phyloP scores from a whole-genome alignment of 129 eudicot species.

The Pseudognaphalium luteoalbum region DNA sequence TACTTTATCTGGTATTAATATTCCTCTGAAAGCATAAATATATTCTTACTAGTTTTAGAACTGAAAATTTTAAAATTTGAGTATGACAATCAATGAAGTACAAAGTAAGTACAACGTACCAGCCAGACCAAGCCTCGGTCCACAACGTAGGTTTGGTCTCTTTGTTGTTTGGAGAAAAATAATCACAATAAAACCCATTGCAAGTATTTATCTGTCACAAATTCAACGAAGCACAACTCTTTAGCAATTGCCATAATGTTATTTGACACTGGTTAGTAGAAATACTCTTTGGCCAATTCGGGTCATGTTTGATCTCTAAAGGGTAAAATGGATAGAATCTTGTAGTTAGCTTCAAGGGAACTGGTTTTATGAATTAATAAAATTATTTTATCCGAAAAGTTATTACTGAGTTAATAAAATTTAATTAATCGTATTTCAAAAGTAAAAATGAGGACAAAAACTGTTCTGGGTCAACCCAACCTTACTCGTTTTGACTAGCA shows the following conservation, averaged over 20 bases:
- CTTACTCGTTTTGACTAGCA: background rate
- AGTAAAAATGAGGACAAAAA: background rate
- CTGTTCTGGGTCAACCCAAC: background rate
- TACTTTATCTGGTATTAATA: background rate
- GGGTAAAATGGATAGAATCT: background rate
- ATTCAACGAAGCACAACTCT: slow-evolving; percentile 12
- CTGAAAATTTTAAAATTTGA: background rate
- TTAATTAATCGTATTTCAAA: no score
- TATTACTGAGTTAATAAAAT: no score
- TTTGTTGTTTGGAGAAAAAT: slow-evolving; percentile 77
- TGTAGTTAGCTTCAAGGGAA: background rate
- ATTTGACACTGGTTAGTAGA: background rate
- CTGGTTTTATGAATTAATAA: no score
- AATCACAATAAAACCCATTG: slow-evolving; percentile 98
- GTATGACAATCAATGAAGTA: background rate
- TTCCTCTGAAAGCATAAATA: background rate
- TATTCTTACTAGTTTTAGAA: background rate
- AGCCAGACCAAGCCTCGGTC: slow-evolving; percentile 99
- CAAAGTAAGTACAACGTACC: slow-evolving; percentile 44
- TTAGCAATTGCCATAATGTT: slow-evolving; percentile 5
- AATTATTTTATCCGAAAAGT: background rate
- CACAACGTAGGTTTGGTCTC: slow-evolving; percentile 84
- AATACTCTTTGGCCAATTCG: background rate
- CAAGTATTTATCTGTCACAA: slow-evolving; percentile 80
- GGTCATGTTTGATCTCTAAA: background rate